Evolutionary conservation across 495 filamentous ascomycete genomes (phyloP).

Genomic region (Usnea hakonensis): DNA sequence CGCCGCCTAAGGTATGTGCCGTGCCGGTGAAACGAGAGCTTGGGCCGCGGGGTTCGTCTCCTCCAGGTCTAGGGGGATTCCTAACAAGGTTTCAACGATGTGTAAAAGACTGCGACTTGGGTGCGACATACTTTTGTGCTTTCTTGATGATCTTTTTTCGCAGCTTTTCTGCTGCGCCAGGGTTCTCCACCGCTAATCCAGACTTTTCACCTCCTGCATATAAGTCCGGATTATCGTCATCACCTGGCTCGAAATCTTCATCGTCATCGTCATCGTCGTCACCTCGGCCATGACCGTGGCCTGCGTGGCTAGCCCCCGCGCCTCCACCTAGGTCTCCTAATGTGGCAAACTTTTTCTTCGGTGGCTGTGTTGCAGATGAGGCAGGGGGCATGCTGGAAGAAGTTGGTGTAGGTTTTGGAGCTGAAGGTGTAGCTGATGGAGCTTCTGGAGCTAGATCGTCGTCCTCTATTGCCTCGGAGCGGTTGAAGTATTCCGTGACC

Average conservation of each 20-base stretch:
- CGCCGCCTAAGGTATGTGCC: slow-evolving; percentile 83
- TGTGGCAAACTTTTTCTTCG: slow-evolving; percentile 50
- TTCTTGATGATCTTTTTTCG: slow-evolving; percentile 74
- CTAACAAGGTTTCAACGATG: slow-evolving; percentile 30
- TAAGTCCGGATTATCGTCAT: slow-evolving; percentile 63
- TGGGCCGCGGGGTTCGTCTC: slow-evolving; percentile 45
- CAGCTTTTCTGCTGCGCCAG: slow-evolving; percentile 46
- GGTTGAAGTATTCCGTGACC: slow-evolving; percentile 60
- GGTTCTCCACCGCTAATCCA: slow-evolving; percentile 89
- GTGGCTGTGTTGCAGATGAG: slow-evolving; percentile 30
- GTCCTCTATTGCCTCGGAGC: slow-evolving; percentile 49
- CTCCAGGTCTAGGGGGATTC: slow-evolving; percentile 49
- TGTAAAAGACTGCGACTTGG: neutral
- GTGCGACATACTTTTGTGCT: slow-evolving; percentile 58
- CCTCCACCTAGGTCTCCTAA: slow-evolving; percentile 41
- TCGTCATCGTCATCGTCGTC: slow-evolving; percentile 54
- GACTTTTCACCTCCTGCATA: slow-evolving; percentile 97
- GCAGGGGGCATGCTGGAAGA: slow-evolving; percentile 23
- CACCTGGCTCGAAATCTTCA: slow-evolving; percentile 53
- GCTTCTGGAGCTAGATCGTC: slow-evolving; percentile 28
- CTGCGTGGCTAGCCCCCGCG: slow-evolving; percentile 28
- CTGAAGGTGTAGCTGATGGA: slow-evolving; percentile 8
- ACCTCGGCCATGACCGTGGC: slow-evolving; percentile 47
- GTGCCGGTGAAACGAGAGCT: slow-evolving; percentile 66
- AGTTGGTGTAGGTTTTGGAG: slow-evolving; percentile 22